These are phyloP conservation scores for Populus hybrid DNA, from an alignment of 441 rosid genomes.

Conservation along the genomic window DNA sequence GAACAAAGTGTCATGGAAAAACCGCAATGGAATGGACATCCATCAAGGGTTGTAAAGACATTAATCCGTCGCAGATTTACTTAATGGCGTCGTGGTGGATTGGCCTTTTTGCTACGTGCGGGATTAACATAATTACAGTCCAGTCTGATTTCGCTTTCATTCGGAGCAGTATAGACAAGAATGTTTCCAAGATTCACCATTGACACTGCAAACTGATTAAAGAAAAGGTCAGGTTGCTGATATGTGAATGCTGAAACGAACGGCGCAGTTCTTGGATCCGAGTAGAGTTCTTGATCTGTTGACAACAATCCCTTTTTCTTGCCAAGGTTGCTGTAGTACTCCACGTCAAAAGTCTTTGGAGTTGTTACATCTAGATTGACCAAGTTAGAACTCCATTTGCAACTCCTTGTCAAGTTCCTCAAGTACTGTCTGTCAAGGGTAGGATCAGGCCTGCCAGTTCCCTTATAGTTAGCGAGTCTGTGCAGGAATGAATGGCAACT, in stretches of 20 bases:
- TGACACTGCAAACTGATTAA: slow-evolving; percentile 39
- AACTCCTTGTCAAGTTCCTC: slow-evolving; percentile 25
- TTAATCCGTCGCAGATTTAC: too few species aligned
- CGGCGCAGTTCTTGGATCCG: slow-evolving; percentile 32
- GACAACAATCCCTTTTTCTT: slow-evolving; percentile 36
- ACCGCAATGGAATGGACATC: too few species aligned
- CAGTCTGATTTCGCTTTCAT: slow-evolving; percentile 36
- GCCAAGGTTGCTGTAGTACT: slow-evolving; percentile 37
- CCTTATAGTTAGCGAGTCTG: slow-evolving; percentile 30
- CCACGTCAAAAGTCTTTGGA: slow-evolving; percentile 34
- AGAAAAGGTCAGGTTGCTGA: slow-evolving; percentile 30
- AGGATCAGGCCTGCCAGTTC: slow-evolving; percentile 32
- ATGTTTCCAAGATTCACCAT: slow-evolving; percentile 54
- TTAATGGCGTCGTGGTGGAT: neutral
- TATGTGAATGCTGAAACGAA: slow-evolving; percentile 30
- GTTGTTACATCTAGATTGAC: slow-evolving; percentile 41
- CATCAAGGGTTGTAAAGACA: too few species aligned
- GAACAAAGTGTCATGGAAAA: neutral
- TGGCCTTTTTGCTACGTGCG: neutral
- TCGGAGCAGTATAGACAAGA: slow-evolving; percentile 17
- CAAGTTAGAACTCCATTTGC: slow-evolving; percentile 21
- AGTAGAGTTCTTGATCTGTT: slow-evolving; percentile 36
- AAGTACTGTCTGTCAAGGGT: slow-evolving; percentile 26
- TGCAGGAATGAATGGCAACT: slow-evolving; percentile 31
- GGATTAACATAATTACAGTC: slow-evolving; percentile 33